A percentile compares a stretch with the other conserved stretches of the same genome.
Evolutionary conservation across 352 stramenopile genomes (phyloP).

Genomic region (Globisporangium barbulae): DNA sequence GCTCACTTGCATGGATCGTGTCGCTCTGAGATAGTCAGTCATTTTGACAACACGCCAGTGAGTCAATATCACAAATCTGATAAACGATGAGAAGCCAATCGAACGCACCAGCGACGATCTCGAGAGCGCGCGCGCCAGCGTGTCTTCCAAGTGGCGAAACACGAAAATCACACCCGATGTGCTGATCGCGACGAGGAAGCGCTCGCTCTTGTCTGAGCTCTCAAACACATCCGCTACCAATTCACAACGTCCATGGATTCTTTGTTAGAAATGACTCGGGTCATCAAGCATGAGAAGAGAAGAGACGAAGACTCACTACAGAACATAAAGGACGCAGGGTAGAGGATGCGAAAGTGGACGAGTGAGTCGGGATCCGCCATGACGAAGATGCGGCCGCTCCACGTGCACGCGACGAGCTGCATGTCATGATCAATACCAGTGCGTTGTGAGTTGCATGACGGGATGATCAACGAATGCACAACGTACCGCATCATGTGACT

Average conservation of each 20-base stretch:
- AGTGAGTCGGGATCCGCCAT: constrained; percentile 39
- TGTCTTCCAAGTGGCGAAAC: constrained; percentile 45
- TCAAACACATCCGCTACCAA: constrained; percentile 34
- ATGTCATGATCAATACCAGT: not conserved
- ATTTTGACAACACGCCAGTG: not conserved
- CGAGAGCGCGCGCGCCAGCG: constrained; percentile 40
- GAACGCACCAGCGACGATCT: constrained; percentile 38
- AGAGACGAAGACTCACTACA: constrained; percentile 36
- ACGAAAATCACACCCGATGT: constrained; percentile 66
- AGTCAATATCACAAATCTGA: not conserved
- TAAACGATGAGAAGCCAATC: not conserved
- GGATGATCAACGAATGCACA: not conserved
- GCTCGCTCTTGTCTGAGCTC: constrained; percentile 25
- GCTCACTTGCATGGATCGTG: constrained; percentile 30
- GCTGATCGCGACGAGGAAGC: constrained; percentile 54
- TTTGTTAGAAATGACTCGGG: not conserved
- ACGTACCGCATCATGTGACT: constrained; percentile 9
- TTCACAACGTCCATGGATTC: not conserved
- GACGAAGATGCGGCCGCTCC: constrained; percentile 61
- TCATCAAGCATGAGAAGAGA: not conserved
- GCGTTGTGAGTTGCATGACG: not conserved
- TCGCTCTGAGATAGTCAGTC: constrained; percentile 9
- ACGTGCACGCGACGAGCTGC: constrained; percentile 68
- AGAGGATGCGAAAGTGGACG: constrained; percentile 60
- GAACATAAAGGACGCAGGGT: constrained; percentile 61